phyloP scores from a whole-genome alignment of 2,329 filamentous ascomycete species.

The Alternaria incomplexa region DNA sequence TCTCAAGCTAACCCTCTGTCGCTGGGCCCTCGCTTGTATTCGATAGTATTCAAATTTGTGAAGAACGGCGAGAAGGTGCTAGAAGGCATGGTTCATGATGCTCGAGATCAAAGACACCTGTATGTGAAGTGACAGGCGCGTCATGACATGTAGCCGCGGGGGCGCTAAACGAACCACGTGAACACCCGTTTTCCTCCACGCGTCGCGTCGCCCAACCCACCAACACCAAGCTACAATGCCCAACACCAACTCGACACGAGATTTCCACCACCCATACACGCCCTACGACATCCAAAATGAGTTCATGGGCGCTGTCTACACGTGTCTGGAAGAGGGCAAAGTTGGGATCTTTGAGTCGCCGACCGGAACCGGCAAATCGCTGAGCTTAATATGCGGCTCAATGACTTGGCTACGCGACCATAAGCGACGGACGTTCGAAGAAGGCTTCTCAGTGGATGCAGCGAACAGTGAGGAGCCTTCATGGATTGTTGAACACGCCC shows the following conservation, averaged over 20 bases:
- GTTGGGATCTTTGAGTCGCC: constrained; percentile 91
- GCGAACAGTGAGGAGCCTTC: constrained; percentile 72
- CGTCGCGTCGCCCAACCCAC: constrained; percentile 4
- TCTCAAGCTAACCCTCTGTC: too few relatives aligned
- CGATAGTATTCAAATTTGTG: too few relatives aligned
- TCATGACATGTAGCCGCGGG: too few relatives aligned
- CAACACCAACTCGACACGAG: constrained; percentile 27
- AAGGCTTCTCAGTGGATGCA: constrained; percentile 56
- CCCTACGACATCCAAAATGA: constrained; percentile 87
- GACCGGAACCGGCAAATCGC: constrained; percentile 91
- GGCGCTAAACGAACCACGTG: constrained; percentile 8
- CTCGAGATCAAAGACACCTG: accelerated
- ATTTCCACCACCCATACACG: constrained; percentile 86
- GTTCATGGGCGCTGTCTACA: constrained; percentile 85
- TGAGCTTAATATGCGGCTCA: constrained; percentile 88
- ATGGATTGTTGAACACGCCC: constrained; percentile 83
- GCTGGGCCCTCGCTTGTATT: too few relatives aligned
- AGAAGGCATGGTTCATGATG: too few relatives aligned
- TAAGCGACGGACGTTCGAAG: constrained; percentile 68
- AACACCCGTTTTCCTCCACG: constrained; percentile 11
- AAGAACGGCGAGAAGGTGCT: too few relatives aligned
- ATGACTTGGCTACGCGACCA: constrained; percentile 89
- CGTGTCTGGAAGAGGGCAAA: constrained; percentile 78
- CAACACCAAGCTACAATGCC: constrained; percentile 18
- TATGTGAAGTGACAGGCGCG: neutral